Base-by-base conservation (phyloP, 352 stramenopile species). In the Pythium vanterpoolii region DNA sequence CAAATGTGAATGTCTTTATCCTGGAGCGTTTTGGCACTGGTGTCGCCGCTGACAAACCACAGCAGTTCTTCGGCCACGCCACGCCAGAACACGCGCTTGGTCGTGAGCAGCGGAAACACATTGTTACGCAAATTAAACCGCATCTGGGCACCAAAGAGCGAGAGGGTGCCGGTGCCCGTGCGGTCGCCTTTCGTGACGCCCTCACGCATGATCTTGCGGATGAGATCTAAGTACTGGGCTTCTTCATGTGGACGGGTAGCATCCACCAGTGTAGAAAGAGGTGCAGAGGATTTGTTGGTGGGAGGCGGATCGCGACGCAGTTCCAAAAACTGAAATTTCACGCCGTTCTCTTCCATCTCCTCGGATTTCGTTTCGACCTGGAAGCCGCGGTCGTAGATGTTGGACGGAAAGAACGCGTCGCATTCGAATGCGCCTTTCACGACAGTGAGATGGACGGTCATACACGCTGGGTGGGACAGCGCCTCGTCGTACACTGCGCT, bases 1-100 rank as follows among this genome's bases (percentile, higher is more conserved):
- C 98, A 99, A 66, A 99, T 99, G 67, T 99, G 97, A 71, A 99
- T 98, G 60, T 97, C 80, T 77, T 99, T 99, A 56, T 98, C 90
- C 70, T 95, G 79, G 6, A 99, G 74, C 43, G 96, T 90, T 69
- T 98, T 98, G 5, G 95, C 95, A 68, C 96, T 98, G 21, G 96
- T 99, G 62, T 95, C 90, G n/a, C 97, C 97, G 45, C 81, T 86
- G 65, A 99, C 93, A 73, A 99, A 99, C 97, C 97, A 99, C 38
- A 99, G 74, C 33, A 99, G 75, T 74, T 99, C 98, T 75, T 99
- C 97, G 0, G 96, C 97, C 30, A 99, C 96, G 47, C 97, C 97
- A 34, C 97, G 82, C 97, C 97, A 99, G 73, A 99, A 99, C 30
- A 99, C 97, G 40, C 90, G 78, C 82, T 99, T 99, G 19, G 98